Base-by-base conservation (phyloP, 148 eudicot species). In the Hydrangea macrophylla region DNA sequence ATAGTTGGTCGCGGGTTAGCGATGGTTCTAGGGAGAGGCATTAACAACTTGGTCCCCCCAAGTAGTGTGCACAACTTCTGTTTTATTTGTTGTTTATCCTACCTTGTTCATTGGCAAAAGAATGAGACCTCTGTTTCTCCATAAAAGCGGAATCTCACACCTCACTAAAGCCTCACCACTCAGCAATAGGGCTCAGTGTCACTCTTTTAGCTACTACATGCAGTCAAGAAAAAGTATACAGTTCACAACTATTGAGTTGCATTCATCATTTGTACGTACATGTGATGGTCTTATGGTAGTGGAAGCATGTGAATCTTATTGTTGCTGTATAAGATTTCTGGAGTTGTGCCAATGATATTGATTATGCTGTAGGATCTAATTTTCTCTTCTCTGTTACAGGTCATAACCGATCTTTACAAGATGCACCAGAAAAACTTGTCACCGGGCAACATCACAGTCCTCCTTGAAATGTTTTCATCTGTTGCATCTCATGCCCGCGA, bases 381-480 rank as follows among this genome's bases (percentile, higher is more conserved):
- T 51, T 25, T 67, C 33, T 25, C 40, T 74, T 32, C 36, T 55
- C 50, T 72, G 26, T 64, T 39, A 44, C 82, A 95, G 99, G 90
- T 92, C 68, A 80, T 85, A 32, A 77, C 81, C 39, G 96, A 91
- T 80, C 76, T 95, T 55, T 87, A 78, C 90, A 91, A 89, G 84
- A 66, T 73, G 53, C 87, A 89, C 68, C 79, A 77, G 59, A 79
- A 84, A 28, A 75, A 69, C 45, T 73, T 94, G 55, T 78, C 97
- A 20, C 67, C 64, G 7, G 74, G 78, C 48, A 84, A 75, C 68
- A 66, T 91, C 67, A 76, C 68, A 71, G 79, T 89, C 61, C 82
- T 91, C 50, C 76, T 89, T 9, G 92, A 87, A 51, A 82, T 81
- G 48, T 84, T 79, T 75, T 83, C 92, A 28, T 70, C 82, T 60